Evolutionary conservation across 1,284 basidiomycete species (phyloP).

Genomic region (Tranzscheliella williamsii): DNA sequence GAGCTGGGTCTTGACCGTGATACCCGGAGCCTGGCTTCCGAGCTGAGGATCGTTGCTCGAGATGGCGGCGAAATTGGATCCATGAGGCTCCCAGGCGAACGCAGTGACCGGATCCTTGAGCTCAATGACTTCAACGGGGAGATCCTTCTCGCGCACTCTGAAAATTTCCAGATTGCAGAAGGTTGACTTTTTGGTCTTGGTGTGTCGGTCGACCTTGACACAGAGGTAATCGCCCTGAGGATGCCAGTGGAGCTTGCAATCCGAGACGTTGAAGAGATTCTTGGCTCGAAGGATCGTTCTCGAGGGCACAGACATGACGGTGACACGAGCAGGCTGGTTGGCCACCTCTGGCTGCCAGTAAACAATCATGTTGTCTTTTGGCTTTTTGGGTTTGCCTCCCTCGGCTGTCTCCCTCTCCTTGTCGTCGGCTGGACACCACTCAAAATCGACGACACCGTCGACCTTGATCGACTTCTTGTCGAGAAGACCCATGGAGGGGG

Average conservation of each 20-base stretch:
- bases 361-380: constrained; percentile 85
- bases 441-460: constrained; percentile 96
- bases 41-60: constrained; percentile 92
- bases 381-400: constrained; percentile 64
- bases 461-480: constrained; percentile 98
- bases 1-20: constrained; percentile 93
- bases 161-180: constrained; percentile 99
- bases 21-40: constrained; percentile 80
- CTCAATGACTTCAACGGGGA: constrained; percentile 96
- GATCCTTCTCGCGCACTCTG: constrained; percentile 95
- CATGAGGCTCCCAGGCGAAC: constrained; percentile 98
- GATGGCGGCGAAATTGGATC: constrained; percentile 93
- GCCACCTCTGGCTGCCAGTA: constrained; percentile 96
- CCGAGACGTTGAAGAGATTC: constrained; percentile 97
- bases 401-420: constrained; percentile 69
- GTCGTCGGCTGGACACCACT: constrained; percentile 95
- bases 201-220: constrained; percentile 98
- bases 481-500: constrained; percentile 89
- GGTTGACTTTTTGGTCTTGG: constrained; percentile 98
- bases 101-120: constrained; percentile 95
- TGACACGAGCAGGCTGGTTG: constrained; percentile 96
- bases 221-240: constrained; percentile 98
- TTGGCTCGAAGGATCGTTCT: constrained; percentile 86
- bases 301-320: constrained; percentile 84
- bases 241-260: constrained; percentile 99